Evolutionary conservation across 768 basidiomycete genomes (phyloP).

Genomic region (Omphalotus guepiniiformis): DNA sequence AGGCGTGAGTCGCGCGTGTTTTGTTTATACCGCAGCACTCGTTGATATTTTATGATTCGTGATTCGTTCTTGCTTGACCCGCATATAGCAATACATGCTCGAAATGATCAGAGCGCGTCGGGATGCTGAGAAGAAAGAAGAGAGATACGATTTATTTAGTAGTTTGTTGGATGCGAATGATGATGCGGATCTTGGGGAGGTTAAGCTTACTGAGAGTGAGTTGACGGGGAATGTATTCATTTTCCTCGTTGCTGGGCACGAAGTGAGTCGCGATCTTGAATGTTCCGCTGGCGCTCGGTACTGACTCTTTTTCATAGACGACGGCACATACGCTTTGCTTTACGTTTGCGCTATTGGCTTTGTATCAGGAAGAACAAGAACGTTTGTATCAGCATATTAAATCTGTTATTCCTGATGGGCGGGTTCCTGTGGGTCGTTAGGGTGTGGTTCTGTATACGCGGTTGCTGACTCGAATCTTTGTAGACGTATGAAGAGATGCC

Average conservation of each 20-base stretch:
- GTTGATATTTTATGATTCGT: background rate
- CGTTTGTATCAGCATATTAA: conserved; percentile 31
- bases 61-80: background rate
- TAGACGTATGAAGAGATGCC: conserved; percentile 40
- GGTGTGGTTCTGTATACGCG: background rate
- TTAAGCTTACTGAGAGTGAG: conserved; percentile 5
- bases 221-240: conserved; percentile 42
- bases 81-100: conserved; percentile 36
- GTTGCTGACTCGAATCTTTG: background rate
- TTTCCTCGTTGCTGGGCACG: conserved; percentile 59
- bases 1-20: conserved; percentile 23
- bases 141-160: conserved; percentile 48
- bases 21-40: background rate
- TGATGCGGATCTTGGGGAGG: conserved; percentile 23
- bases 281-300: background rate
- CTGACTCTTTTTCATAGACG: conserved; percentile 21
- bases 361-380: conserved; percentile 33
- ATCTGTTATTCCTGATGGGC: conserved; percentile 26
- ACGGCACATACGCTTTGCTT: conserved; percentile 33
- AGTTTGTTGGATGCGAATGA: conserved; percentile 49
- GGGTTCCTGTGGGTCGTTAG: conserved; percentile 24
- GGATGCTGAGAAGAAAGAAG: conserved; percentile 28
- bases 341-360: conserved; percentile 36
- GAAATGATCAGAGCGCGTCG: conserved; percentile 51
- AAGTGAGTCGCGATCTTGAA: conserved; percentile 29